These are phyloP conservation scores for Gnaphalium uliginosum DNA, from an alignment of 129 eudicot species.

Conservation along the genomic window DNA sequence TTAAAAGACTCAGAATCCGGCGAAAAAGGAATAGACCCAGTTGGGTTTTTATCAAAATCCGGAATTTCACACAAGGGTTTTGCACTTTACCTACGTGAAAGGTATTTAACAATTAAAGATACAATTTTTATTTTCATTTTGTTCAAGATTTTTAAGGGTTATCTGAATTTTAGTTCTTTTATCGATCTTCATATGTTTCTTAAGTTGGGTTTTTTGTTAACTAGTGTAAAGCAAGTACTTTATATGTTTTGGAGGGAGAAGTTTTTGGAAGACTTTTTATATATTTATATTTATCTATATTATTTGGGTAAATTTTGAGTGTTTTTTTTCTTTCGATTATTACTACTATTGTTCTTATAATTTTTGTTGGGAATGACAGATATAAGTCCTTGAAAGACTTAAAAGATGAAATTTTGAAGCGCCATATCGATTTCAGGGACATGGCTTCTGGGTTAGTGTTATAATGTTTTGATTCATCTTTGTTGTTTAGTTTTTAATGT, in stretches of 20 bases:
- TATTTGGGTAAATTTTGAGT: too few relatives aligned
- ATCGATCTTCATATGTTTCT: background rate
- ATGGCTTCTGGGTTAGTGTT: conserved; percentile 85
- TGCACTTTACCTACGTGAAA: conserved; percentile 86
- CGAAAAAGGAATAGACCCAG: conserved; percentile 77
- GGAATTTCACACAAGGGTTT: conserved; percentile 74
- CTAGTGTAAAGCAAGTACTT: background rate
- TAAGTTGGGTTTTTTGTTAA: conserved; percentile 1
- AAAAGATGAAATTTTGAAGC: conserved; percentile 64
- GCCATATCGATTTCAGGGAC: conserved; percentile 63
- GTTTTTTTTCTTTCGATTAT: background rate
- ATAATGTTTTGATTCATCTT: conserved; percentile 7
- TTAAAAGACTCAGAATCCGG: conserved; percentile 30
- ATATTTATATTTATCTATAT: too few relatives aligned
- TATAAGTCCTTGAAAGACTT: conserved; percentile 81
- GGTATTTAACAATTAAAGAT: conserved; percentile 35
- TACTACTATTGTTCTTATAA: background rate
- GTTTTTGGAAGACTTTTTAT: background rate
- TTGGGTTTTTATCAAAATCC: conserved; percentile 69
- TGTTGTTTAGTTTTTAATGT: background rate
- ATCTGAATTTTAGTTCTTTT: background rate
- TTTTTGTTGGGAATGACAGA: conserved; percentile 40
- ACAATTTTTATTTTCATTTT: background rate
- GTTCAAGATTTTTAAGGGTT: background rate
- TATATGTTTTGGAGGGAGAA: background rate